phyloP scores from a whole-genome alignment of 1,284 basidiomycete genomes.

The Vanrija sp. region DNA sequence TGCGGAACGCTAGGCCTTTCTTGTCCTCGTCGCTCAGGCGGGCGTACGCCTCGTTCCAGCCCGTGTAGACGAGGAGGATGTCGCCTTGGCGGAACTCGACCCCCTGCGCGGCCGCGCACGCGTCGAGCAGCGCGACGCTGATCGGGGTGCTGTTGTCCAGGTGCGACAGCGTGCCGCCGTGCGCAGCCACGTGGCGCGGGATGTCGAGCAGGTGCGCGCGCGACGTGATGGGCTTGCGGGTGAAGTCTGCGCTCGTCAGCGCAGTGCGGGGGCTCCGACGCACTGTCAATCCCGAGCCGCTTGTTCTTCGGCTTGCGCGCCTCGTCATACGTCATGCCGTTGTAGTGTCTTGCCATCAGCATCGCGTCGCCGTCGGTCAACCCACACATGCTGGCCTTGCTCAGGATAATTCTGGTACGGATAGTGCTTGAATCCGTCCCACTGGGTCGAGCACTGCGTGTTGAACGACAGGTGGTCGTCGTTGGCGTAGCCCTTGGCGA shows the following conservation, averaged over 20 bases:
- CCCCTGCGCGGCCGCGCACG: conserved; percentile 25
- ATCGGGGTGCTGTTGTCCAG: conserved; percentile 28
- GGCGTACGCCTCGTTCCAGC: conserved; percentile 41
- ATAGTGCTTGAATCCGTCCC: conserved; percentile 48
- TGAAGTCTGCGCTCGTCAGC: conserved; percentile 8
- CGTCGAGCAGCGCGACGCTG: conserved; percentile 24
- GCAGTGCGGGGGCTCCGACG: background rate
- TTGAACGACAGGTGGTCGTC: conserved; percentile 45
- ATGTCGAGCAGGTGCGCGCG: conserved; percentile 19
- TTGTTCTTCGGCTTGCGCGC: conserved; percentile 2
- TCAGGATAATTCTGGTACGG: conserved; percentile 29
- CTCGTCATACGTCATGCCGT: conserved; percentile 9
- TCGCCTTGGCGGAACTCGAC: conserved; percentile 36
- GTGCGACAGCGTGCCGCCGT: conserved; percentile 37
- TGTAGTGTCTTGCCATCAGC: conserved; percentile 8
- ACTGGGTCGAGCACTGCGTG: conserved; percentile 48
- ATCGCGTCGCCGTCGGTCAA: conserved; percentile 4
- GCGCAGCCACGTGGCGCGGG: conserved; percentile 29
- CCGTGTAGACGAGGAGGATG: conserved; percentile 42
- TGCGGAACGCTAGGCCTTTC: conserved; percentile 3
- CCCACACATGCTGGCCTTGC: conserved; percentile 23
- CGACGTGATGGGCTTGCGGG: conserved; percentile 13
- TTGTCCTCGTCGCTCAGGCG: conserved; percentile 23
- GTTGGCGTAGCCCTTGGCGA: conserved; percentile 20
- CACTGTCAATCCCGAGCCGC: conserved; percentile 12